Base-by-base conservation (phyloP, 106 monocot genomes). In the Dendrobium nobile region DNA sequence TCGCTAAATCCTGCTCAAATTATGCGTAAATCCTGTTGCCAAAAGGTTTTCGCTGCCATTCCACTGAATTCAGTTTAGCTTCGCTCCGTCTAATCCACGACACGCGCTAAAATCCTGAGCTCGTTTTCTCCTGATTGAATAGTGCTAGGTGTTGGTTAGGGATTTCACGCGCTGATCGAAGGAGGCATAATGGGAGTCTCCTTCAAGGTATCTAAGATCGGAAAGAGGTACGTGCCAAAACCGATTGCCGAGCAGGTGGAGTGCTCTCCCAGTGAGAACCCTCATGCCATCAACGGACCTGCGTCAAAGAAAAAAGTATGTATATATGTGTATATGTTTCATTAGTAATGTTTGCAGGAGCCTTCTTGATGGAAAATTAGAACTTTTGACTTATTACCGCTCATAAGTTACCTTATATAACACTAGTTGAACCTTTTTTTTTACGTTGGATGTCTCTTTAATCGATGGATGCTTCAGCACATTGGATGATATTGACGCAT, bases 161-260 rank as follows among this genome's bases (percentile, higher is more conserved):
- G 76, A 48, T 76, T 48, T 76, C 41, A 27, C 27, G 26, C 22
- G 41, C 41, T 43, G 78, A 79, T 59, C 18, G n/a, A 31, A 17
- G 45, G 87, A 0, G 37, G 48, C 37, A 18, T 15, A 61, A 90
- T 90, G 90, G 87, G 85, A 26, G 73, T 90, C 72, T 90, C 90
- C 17, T 90, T 90, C 85, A 90, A 83, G 83, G 83, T 90, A 18
- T 81, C 85, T 48, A 87, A 85, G 85, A 80, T 67, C 24, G 90
- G 90, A 48, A 87, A 28, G 17, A 80, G 87, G 80, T 87, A 85
- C 85, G 85, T 81, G 2, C 78, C 84, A 24, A 80, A 75, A 55
- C 65, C 75, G 11, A 41, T 54, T 40, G 55, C 83, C 54, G 47
- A 28, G 31, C 43, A 31, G 20, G 51, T 40, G 40, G 78, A 65